Base-by-base conservation (phyloP, 345 rosid species). In the Citrus mangshanensis region DNA sequence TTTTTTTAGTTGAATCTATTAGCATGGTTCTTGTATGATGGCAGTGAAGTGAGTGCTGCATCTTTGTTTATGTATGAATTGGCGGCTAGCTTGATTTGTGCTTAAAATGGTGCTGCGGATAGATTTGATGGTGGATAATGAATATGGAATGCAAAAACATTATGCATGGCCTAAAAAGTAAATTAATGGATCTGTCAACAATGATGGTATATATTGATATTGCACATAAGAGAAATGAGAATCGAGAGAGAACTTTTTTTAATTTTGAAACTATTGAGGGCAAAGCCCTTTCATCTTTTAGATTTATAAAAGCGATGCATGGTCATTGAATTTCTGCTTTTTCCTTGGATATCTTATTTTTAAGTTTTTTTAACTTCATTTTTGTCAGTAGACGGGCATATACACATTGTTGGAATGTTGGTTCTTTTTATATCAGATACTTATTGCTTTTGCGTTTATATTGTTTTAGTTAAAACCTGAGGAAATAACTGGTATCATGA, bases 381-480 rank as follows among this genome's bases (percentile, higher is more conserved):
- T 3, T 0, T 42, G 38, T 21, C 1, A 25, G 54, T 27, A 34
- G 42, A 30, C 30, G 9, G 60, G 7, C 38, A 10, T 18, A 46
- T 16, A 63, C 18, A 19, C 32, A 6, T 62, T 30, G 58, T 54
- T 54, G 14, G 4, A 6, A 56, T 24, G 58, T 54, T 54, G 14
- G 3, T 38, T 46, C 74, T 74, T 75, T 77, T 66, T 22, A 5
- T 35, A 72, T 78, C 8, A n/a, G 13, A 61, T 25, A 54, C 55
- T 74, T 2, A 58, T 82, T 70, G 40, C 4, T 65, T 73, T 55
- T 64, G 21, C 65, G 16, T 80, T 79, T 64, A 16, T 66, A 16
- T 80, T 85, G 67, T 76, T 88, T 81, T n/a, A 94, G 95, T 88
- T 91, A 68, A 91, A 88, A 85, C 89, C 88, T 5, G 93, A 89